Evolutionary conservation across 257 asterid genomes (phyloP).

Genomic region (Ajuga chamaepitys): DNA sequence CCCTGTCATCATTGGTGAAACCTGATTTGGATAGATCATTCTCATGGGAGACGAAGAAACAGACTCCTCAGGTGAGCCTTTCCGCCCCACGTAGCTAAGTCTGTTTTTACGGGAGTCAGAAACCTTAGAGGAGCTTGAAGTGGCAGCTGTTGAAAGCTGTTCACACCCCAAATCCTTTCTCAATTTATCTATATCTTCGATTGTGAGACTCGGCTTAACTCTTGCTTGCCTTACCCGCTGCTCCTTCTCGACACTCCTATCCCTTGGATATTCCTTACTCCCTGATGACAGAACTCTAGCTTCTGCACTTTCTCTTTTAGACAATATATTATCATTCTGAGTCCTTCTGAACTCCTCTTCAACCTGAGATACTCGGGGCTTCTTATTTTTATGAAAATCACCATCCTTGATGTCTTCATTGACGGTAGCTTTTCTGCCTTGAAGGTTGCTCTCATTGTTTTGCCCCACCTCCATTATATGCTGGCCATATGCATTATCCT

Average conservation of each 20-base stretch:
- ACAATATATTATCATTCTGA: constrained; percentile 20
- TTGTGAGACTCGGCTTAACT: constrained; percentile 29
- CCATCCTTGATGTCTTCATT: constrained; percentile 34
- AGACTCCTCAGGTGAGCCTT: constrained; percentile 80
- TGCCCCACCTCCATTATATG: constrained; percentile 19
- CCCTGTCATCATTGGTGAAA: constrained; percentile 28
- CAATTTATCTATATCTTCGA: constrained; percentile 53
- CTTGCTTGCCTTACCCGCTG: constrained; percentile 34
- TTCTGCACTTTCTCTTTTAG: constrained; percentile 25
- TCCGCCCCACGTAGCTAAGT: constrained; percentile 37
- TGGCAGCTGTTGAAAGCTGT: constrained; percentile 58
- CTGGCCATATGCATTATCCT: constrained; percentile 28
- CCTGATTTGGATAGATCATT: constrained; percentile 27
- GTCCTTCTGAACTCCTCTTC: constrained; percentile 37
- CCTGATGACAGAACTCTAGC: constrained; percentile 24
- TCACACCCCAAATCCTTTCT: constrained; percentile 67
- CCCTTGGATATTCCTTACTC: constrained; percentile 28
- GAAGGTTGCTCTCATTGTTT: constrained; percentile 25
- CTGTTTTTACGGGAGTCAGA: constrained; percentile 65
- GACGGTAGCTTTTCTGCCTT: constrained; percentile 24
- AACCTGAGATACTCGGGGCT: constrained; percentile 34
- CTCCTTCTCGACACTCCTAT: constrained; percentile 29
- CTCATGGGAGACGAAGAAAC: constrained; percentile 91
- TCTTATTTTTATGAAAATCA: constrained; percentile 48
- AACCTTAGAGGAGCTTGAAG: constrained; percentile 91